phyloP scores from a whole-genome alignment of 495 filamentous ascomycete genomes.

The Lasiosphaeria miniovina region DNA sequence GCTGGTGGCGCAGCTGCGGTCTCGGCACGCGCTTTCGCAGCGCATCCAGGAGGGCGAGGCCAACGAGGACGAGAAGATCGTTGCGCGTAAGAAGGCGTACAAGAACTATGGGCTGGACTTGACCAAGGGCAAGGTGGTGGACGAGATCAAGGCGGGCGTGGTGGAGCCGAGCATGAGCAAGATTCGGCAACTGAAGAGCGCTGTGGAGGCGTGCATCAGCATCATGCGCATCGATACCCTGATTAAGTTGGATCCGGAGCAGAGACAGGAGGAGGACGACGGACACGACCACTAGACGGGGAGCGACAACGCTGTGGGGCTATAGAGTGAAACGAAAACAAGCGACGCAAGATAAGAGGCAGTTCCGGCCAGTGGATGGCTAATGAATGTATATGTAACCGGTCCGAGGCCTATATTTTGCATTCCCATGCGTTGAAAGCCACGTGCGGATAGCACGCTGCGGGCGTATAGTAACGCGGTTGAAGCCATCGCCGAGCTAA shows the following conservation, averaged over 20 bases:
- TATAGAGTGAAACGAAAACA: neutral
- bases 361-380: neutral
- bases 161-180: slow-evolving; percentile 98
- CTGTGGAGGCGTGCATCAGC: slow-evolving; percentile 96
- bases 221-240: slow-evolving; percentile 99
- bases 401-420: no score
- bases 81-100: slow-evolving; percentile 92
- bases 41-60: slow-evolving; percentile 77
- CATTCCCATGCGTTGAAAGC: no score
- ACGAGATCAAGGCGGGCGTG: slow-evolving; percentile 91
- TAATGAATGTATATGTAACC: no score
- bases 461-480: no score
- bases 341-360: neutral
- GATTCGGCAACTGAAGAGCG: slow-evolving; percentile 95
- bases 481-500: no score
- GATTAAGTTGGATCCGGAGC: slow-evolving; percentile 95
- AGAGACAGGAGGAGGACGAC: slow-evolving; percentile 75
- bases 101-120: slow-evolving; percentile 97
- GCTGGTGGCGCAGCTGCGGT: slow-evolving; percentile 91
- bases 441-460: no score
- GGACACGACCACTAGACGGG: slow-evolving; percentile 61
- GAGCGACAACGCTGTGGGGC: neutral
- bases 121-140: slow-evolving; percentile 83
- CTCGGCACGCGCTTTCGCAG: slow-evolving; percentile 90
- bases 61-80: slow-evolving; percentile 79